These are phyloP conservation scores for Globisporangium paddicum DNA, from an alignment of 352 stramenopile genomes.

Conservation along the genomic window DNA sequence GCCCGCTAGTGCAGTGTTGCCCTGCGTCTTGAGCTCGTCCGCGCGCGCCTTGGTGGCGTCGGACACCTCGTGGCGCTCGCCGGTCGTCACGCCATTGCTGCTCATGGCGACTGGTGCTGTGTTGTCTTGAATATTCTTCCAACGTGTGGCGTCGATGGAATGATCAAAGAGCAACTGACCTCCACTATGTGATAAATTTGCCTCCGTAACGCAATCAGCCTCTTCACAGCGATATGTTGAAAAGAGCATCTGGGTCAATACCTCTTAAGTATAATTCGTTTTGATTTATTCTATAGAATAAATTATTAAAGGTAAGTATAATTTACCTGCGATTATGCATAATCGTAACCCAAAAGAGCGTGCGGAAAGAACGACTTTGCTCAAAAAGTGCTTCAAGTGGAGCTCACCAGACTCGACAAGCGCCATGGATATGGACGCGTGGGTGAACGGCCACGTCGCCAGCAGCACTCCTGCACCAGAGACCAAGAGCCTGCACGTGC, in stretches of 20 bases:
- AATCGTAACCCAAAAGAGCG: conserved; percentile 4
- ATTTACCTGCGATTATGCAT: conserved; percentile 1
- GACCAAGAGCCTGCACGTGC: neutral
- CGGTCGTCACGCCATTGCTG: conserved; percentile 36
- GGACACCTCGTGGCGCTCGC: conserved; percentile 50
- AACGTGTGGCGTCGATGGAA: conserved; percentile 7
- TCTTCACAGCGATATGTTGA: neutral
- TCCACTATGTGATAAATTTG: neutral
- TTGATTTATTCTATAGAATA: neutral
- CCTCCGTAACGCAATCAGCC: neutral
- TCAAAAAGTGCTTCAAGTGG: conserved; percentile 1
- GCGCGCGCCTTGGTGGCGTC: conserved; percentile 59
- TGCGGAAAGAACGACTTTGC: neutral
- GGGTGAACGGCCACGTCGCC: conserved; percentile 2
- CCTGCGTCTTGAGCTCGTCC: conserved; percentile 79
- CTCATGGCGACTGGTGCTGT: conserved; percentile 22
- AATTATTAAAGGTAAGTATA: neutral
- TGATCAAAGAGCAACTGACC: neutral
- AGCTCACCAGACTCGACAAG: neutral
- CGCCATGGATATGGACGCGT: conserved; percentile 13
- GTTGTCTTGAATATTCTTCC: neutral
- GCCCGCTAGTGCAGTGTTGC: conserved; percentile 77
- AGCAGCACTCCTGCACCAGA: no score
- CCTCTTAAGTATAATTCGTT: neutral
- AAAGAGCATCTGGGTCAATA: neutral